These are phyloP conservation scores for Schizophyllum amplum DNA, from an alignment of 1,284 basidiomycete genomes.

Conservation along the genomic window DNA sequence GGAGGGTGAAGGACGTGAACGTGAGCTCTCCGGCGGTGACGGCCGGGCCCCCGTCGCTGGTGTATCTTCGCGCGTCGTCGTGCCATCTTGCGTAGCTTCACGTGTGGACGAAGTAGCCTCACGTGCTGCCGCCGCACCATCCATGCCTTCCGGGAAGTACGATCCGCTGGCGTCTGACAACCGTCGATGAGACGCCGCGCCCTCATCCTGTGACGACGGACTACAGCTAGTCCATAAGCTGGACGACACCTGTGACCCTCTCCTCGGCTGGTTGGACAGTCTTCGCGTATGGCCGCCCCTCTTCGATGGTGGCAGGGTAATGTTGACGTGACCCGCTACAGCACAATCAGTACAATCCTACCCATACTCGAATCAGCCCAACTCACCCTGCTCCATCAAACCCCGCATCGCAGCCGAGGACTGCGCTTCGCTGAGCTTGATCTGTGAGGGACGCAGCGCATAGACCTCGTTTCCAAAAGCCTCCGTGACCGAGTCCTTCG, in stretches of 20 bases:
- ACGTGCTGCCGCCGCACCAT: neutral
- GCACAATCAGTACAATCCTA: neutral
- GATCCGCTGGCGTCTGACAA: neutral
- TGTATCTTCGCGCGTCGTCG: too few relatives aligned
- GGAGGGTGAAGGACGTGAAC: neutral
- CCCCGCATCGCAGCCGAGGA: slow-evolving; percentile 48
- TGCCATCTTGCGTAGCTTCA: neutral
- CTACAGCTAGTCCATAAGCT: neutral
- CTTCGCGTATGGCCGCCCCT: neutral
- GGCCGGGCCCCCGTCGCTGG: too few relatives aligned
- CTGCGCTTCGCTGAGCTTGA: slow-evolving; percentile 12
- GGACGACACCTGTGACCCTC: neutral
- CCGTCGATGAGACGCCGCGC: neutral
- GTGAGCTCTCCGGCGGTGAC: too few relatives aligned
- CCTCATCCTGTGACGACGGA: neutral
- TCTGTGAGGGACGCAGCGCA: neutral
- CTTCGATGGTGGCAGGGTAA: neutral
- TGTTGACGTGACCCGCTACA: slow-evolving; percentile 52
- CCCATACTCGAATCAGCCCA: slow-evolving; percentile 1
- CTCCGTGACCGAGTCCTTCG: neutral
- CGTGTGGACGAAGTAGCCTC: neutral
- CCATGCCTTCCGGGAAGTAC: neutral
- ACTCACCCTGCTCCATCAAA: slow-evolving; percentile 62
- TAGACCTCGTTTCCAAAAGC: neutral
- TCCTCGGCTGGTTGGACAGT: neutral